Evolutionary conservation across 371 early-diverging fungal genomes (phyloP), one percentile per base, ranked within the genome.

Genomic region (Apophysomyces elegans): DNA sequence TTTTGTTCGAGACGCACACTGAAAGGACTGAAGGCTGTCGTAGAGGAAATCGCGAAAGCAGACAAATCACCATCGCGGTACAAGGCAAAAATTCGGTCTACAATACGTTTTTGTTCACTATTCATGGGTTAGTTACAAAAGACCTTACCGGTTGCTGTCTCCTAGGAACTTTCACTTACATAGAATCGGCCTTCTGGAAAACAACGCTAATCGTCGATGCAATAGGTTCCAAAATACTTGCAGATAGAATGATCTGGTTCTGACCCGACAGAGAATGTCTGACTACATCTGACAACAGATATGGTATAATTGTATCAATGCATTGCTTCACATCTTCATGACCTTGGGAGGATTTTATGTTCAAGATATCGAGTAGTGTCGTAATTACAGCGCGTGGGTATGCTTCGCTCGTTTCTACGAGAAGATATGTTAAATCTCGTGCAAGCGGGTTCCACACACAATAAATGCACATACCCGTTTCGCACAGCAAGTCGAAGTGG

Each of bases 291-390:
- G 69, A 70, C n/a, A 86, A 62, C 11, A 89, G 66, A 47, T 75
- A 81, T 37, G 80, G 81, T 9, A 86, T 72, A 11, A 87, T 38
- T 1, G 71, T 66, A 14, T 79, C 64, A 35, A 85, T 69, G 44
- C 81, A 85, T n/a, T 76, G 69, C 5, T 76, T 69, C 18, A 87
- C 61, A 56, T 88, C 86, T 0, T 64, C 47, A 57, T 87, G 86
- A 13, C 74, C 69, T 36, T 75, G 65, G 4, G 65, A 60, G 1
- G 77, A 70, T 58, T 87, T 86, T 26, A 69, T 61, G 18, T 79
- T 67, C 9, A 88, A 58, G 12, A 87, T 68, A 43, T 69, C 69
- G 60, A 84, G 64, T 2, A 88, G 56, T 5, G 84, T 69, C 2
- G 72, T 61, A 39, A 83, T 68, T 7, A 88, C 72, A 7, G 81